Evolutionary conservation across 2,329 filamentous ascomycete species (phyloP).

Genomic region (Fusarium vanettenii): DNA sequence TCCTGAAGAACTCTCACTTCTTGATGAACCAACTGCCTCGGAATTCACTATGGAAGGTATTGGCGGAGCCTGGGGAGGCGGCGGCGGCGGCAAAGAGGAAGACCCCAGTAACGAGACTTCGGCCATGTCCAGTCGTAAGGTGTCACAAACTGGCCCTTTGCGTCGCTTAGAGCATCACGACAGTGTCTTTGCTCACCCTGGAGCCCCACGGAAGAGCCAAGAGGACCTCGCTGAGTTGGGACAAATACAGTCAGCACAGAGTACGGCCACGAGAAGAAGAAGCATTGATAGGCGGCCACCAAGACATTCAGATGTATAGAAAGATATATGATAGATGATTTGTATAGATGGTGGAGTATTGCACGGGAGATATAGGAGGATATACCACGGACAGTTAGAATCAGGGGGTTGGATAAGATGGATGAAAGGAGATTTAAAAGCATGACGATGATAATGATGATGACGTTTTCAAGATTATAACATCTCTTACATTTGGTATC

Average conservation of each 20-base stretch:
- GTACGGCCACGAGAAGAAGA: slow-evolving; percentile 45
- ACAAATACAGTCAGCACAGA: slow-evolving; percentile 43
- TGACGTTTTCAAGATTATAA: background rate
- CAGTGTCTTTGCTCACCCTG: slow-evolving; percentile 43
- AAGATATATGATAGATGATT: background rate
- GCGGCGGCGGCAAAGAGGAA: slow-evolving; percentile 43
- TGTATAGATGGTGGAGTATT: background rate
- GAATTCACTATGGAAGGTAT: slow-evolving; percentile 82
- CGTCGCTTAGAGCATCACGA: slow-evolving; percentile 26
- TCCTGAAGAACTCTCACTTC: slow-evolving; percentile 66
- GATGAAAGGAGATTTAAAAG: background rate
- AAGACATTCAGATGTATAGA: slow-evolving; percentile 19
- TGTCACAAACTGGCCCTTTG: slow-evolving; percentile 15
- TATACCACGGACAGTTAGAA: slow-evolving; percentile 16
- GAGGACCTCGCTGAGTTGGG: slow-evolving; percentile 52
- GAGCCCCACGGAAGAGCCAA: slow-evolving; percentile 46
- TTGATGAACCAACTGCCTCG: slow-evolving; percentile 82
- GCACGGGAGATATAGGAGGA: slow-evolving; percentile 16
- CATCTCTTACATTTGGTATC: slow-evolving; percentile 4
- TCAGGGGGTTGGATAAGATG: background rate
- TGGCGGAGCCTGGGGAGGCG: slow-evolving; percentile 68
- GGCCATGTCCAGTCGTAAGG: slow-evolving; percentile 12
- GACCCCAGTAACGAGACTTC: slow-evolving; percentile 32
- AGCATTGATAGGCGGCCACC: slow-evolving; percentile 40
- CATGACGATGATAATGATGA: background rate